These are phyloP conservation scores for Verticillium nonalfalfae DNA, from an alignment of 2,329 filamentous ascomycete species.

Conservation along the genomic window DNA sequence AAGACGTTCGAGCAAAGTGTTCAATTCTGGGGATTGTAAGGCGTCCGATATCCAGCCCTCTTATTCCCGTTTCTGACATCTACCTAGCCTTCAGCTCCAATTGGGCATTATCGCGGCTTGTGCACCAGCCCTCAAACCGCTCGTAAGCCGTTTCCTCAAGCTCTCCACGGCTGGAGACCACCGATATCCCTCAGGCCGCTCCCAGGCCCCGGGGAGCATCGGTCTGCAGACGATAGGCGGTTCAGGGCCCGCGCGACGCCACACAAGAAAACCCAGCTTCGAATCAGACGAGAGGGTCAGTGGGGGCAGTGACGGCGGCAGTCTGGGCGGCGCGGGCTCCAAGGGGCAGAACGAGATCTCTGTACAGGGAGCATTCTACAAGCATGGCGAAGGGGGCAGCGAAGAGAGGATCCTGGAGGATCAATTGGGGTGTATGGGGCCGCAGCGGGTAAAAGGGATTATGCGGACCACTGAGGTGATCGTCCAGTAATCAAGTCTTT, in stretches of 20 bases:
- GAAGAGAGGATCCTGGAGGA: not conserved
- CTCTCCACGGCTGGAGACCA: not conserved
- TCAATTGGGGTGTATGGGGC: not conserved
- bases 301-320: not conserved
- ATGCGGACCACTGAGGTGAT: not conserved
- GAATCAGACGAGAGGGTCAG: not conserved
- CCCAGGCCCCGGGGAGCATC: not conserved
- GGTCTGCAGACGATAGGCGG: not conserved
- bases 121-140: slow-evolving; percentile 17
- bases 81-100: slow-evolving; percentile 16
- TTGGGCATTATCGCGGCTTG: slow-evolving; percentile 20
- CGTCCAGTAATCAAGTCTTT: not conserved
- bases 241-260: not conserved
- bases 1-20: not conserved
- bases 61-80: not conserved
- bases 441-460: not conserved
- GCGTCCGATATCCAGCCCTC: not conserved
- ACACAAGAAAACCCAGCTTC: not conserved
- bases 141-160: slow-evolving; percentile 12
- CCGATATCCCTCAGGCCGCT: not conserved
- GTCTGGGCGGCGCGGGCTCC: not conserved
- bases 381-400: not conserved
- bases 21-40: not conserved
- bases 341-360: not conserved
- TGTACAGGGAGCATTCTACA: not conserved